These are phyloP conservation scores for Globisporangium polare DNA, from an alignment of 352 stramenopile genomes.

Conservation along the genomic window DNA sequence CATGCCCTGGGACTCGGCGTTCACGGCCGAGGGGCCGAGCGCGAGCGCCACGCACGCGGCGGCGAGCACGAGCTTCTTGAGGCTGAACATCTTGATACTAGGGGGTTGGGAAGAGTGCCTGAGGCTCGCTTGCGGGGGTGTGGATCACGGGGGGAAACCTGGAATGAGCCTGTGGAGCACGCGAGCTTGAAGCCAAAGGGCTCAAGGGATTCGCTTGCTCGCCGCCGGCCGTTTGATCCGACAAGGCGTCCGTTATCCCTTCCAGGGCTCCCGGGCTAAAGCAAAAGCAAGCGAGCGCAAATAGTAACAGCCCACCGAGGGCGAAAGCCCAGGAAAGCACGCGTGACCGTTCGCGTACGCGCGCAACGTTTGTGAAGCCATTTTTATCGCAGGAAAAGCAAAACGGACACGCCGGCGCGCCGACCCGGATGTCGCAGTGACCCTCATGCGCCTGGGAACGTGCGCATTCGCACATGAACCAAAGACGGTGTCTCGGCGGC, in stretches of 20 bases:
- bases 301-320: background rate
- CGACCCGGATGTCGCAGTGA: too few relatives aligned
- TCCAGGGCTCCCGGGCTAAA: background rate
- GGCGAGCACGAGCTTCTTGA: constrained; percentile 7
- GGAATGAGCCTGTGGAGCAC: background rate
- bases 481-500: too few relatives aligned
- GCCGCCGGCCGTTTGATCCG: background rate
- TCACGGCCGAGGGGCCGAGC: constrained; percentile 15
- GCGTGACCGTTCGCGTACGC: too few relatives aligned
- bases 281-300: background rate
- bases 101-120: background rate
- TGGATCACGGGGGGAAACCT: background rate
- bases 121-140: background rate
- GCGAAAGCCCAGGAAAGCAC: too few relatives aligned
- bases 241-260: background rate
- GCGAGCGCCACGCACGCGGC: constrained; percentile 4
- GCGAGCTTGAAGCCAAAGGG: background rate
- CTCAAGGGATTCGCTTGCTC: too few relatives aligned
- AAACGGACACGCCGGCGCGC: too few relatives aligned
- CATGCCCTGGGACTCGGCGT: constrained; percentile 22
- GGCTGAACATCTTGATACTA: background rate
- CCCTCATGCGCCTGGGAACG: too few relatives aligned
- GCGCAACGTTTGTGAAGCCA: too few relatives aligned
- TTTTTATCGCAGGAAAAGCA: too few relatives aligned
- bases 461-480: too few relatives aligned